Percentiles rank a stretch among this genome's conserved stretches.
phyloP scores from a whole-genome alignment of 1,284 basidiomycete genomes.

The Leccinum insolens region DNA sequence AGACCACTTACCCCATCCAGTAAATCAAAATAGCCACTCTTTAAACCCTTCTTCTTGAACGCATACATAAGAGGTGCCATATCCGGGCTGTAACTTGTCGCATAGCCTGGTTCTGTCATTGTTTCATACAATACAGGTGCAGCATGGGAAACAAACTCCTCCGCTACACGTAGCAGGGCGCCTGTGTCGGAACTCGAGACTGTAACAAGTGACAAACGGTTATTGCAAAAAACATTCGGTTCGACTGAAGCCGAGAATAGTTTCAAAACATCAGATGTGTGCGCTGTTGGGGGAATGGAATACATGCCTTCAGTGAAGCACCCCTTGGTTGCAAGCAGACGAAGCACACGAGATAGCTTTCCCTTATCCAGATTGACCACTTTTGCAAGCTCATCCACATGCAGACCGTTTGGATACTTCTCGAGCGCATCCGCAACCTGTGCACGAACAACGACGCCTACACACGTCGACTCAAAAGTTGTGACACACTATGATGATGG shows the following conservation, averaged over 20 bases:
- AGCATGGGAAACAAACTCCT: slow-evolving; percentile 20
- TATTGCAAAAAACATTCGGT: slow-evolving; percentile 31
- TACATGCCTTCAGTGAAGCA: slow-evolving; percentile 35
- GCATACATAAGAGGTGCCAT: slow-evolving; percentile 32
- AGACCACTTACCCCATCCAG: neutral
- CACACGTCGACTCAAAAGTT: slow-evolving; percentile 29
- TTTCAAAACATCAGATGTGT: neutral
- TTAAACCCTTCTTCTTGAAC: slow-evolving; percentile 19
- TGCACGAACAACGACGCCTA: slow-evolving; percentile 24
- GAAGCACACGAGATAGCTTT: slow-evolving; percentile 36
- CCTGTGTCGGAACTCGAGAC: slow-evolving; percentile 16
- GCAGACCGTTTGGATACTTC: slow-evolving; percentile 28
- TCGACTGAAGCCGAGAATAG: slow-evolving; percentile 16
- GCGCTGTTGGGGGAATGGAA: neutral
- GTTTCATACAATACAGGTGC: slow-evolving; percentile 26
- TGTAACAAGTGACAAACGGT: slow-evolving; percentile 31
- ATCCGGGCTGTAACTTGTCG: slow-evolving; percentile 19
- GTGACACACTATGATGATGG: neutral
- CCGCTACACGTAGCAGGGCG: slow-evolving; percentile 12
- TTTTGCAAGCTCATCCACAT: slow-evolving; percentile 27
- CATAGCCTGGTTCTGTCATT: slow-evolving; percentile 29
- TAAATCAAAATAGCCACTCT: slow-evolving; percentile 20
- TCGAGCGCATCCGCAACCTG: slow-evolving; percentile 29
- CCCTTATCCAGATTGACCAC: slow-evolving; percentile 28
- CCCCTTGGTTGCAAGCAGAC: slow-evolving; percentile 35